Evolutionary conservation across 202 grass and related monocot genomes (phyloP).

Genomic region (Bolboschoenoplectus hybrid): DNA sequence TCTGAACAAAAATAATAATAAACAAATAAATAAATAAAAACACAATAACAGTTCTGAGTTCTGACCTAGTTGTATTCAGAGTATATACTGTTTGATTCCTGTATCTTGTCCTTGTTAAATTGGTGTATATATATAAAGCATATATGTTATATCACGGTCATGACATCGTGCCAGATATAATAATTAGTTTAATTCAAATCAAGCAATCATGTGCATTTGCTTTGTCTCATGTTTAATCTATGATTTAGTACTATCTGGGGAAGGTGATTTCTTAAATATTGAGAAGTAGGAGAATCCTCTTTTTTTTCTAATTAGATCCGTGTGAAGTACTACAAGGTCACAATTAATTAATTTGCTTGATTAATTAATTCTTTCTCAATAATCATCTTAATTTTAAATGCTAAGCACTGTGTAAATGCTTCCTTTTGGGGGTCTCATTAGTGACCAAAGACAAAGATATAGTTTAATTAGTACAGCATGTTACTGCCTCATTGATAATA

Average conservation of each 20-base stretch:
- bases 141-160: not conserved
- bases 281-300: not conserved
- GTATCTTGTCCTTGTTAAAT: not conserved
- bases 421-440: conserved; percentile 7
- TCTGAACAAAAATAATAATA: not conserved
- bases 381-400: not conserved
- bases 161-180: not conserved
- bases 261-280: not conserved
- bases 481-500: not conserved
- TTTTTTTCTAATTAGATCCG: conserved; percentile 3
- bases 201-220: not conserved
- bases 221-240: conserved; percentile 21
- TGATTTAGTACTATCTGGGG: not conserved
- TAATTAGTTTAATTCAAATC: not conserved
- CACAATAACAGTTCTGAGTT: not conserved
- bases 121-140: not conserved
- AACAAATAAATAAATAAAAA: not conserved
- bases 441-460: not conserved
- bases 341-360: not conserved
- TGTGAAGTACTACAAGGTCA: not conserved
- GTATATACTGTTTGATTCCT: not conserved
- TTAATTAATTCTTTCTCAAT: not conserved
- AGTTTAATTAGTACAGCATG: not conserved
- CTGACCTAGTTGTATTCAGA: not conserved
- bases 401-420: not conserved